Evolutionary conservation across 2,329 filamentous ascomycete species (phyloP).

Genomic region (Colletotrichum tofieldiae): DNA sequence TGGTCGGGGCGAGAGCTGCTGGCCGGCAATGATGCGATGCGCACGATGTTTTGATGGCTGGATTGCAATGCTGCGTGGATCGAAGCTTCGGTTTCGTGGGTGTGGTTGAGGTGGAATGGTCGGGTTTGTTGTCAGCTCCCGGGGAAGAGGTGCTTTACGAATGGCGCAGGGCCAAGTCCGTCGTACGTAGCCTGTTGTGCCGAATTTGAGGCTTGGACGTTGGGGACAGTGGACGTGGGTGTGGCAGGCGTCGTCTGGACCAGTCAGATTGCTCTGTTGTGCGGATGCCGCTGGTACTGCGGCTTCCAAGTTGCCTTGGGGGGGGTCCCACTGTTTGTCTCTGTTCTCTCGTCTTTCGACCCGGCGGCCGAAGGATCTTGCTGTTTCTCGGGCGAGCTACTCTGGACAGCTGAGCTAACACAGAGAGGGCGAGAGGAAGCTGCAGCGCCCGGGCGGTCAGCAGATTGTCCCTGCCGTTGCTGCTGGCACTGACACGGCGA

Average conservation of each 20-base stretch:
- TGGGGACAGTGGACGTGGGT: conserved; percentile 21
- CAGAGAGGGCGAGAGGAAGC: neutral
- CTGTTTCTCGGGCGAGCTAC: conserved; percentile 5
- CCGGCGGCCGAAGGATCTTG: conserved; percentile 4
- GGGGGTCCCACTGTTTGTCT: neutral
- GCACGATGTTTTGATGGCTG: neutral
- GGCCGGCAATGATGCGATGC: conserved; percentile 6
- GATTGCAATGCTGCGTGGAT: conserved; percentile 10
- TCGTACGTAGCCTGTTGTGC: conserved; percentile 44
- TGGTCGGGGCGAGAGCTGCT: neutral
- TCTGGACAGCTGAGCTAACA: neutral
- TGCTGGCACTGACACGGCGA: neutral
- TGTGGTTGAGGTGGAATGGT: conserved; percentile 15
- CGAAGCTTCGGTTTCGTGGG: conserved; percentile 11
- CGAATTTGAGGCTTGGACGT: conserved; percentile 42
- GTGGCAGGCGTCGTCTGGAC: conserved; percentile 23
- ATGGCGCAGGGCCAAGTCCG: conserved; percentile 23
- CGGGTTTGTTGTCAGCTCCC: conserved; percentile 39
- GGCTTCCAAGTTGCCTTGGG: conserved; percentile 4
- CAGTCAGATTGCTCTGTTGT: conserved; percentile 23
- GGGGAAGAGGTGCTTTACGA: conserved; percentile 26
- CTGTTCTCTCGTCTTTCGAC: neutral
- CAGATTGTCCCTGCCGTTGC: neutral
- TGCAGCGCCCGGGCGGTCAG: neutral
- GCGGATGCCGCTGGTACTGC: conserved; percentile 1